Conservation (phyloP, 2,329 filamentous ascomycete genomes). For the Cladobotryum mycophilum region DNA sequence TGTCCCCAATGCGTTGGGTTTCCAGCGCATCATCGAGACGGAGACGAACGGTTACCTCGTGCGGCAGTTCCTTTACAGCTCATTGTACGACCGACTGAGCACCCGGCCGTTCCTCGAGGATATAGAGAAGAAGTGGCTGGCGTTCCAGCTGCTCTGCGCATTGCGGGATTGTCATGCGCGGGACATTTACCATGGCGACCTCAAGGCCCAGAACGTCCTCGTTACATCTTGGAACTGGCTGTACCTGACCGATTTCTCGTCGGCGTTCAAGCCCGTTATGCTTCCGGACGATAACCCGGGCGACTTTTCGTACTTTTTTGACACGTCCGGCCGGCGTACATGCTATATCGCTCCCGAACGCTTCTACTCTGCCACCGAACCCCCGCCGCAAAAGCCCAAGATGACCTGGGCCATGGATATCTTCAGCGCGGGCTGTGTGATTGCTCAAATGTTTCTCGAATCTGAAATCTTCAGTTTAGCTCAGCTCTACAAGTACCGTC, state of each 20-base stretch:
- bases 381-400: conserved; percentile 53
- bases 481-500: conserved; percentile 89
- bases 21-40: conserved; percentile 87
- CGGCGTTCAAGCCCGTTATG: conserved; percentile 88
- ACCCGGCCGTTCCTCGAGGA: conserved; percentile 94
- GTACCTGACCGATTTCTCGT: conserved; percentile 95
- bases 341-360: conserved; percentile 95
- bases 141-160: conserved; percentile 89
- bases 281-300: conserved; percentile 94
- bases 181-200: conserved; percentile 92
- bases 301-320: conserved; percentile 97
- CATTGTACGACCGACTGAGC: conserved; percentile 92
- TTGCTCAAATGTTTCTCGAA: conserved; percentile 93
- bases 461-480: conserved; percentile 95
- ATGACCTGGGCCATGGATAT: conserved; percentile 95
- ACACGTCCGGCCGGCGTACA: conserved; percentile 82
- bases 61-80: conserved; percentile 92
- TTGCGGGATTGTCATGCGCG: conserved; percentile 84
- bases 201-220: conserved; percentile 95
- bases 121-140: conserved; percentile 98
- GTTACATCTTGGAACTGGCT: conserved; percentile 99
- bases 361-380: conserved; percentile 67
- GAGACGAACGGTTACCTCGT: conserved; percentile 88
- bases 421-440: conserved; percentile 93
- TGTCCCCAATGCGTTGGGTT: conserved; percentile 84